Percentiles rank a stretch among this genome's conserved stretches.
Conservation (phyloP, 1,284 basidiomycete species). For the Puccinia coronata region DNA sequence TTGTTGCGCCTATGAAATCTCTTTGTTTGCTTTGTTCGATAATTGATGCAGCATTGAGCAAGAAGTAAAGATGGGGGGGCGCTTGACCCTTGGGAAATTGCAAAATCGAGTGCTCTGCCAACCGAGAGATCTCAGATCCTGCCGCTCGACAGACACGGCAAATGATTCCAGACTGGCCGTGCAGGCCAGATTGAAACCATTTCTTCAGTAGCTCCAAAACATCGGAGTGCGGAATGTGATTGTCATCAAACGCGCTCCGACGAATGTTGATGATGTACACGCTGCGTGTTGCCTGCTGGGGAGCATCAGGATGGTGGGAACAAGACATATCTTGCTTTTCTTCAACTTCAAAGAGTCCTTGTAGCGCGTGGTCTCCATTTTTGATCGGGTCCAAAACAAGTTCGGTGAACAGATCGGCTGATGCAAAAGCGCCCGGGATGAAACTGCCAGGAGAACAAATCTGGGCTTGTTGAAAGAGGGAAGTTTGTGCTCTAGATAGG, state of each 20-base stretch:
- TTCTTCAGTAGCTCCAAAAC: background rate
- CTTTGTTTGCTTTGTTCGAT: background rate
- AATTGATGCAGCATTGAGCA: constrained; percentile 5
- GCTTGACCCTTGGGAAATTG: background rate
- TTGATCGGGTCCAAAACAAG: background rate
- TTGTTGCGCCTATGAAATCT: background rate
- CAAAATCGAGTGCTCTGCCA: background rate
- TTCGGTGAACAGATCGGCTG: background rate
- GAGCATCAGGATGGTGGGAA: background rate
- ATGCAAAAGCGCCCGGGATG: background rate
- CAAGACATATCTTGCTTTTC: background rate
- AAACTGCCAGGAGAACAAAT: background rate
- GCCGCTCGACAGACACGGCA: background rate
- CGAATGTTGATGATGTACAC: background rate
- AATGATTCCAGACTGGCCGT: background rate
- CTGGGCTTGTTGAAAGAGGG: background rate
- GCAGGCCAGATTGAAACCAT: background rate
- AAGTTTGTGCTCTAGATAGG: background rate
- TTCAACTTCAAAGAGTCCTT: background rate
- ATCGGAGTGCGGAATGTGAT: background rate
- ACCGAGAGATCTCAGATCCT: background rate
- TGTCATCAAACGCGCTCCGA: background rate
- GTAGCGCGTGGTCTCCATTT: background rate
- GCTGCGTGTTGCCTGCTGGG: background rate
- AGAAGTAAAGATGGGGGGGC: constrained; percentile 10